These are phyloP conservation scores for Cladophialophora yegresii DNA, from an alignment of 2,329 filamentous ascomycete species.

Conservation along the genomic window DNA sequence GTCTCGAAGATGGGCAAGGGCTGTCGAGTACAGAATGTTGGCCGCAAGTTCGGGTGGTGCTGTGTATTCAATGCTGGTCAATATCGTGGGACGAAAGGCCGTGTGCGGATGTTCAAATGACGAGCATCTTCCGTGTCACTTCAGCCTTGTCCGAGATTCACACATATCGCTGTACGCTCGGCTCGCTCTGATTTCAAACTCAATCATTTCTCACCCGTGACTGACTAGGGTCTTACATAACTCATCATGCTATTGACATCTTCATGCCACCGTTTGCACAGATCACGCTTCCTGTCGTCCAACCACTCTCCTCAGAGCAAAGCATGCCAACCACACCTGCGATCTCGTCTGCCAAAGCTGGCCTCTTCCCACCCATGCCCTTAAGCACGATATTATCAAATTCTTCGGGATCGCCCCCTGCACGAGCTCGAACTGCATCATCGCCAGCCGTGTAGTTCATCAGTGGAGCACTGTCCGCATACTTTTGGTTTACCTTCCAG, in stretches of 20 bases:
- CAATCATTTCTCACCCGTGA: neutral
- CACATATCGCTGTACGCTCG: neutral
- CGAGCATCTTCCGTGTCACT: neutral
- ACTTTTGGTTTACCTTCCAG: slow-evolving; percentile 60
- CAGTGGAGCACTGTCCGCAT: slow-evolving; percentile 65
- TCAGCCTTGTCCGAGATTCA: neutral
- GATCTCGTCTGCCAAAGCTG: slow-evolving; percentile 69
- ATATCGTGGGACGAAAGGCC: neutral
- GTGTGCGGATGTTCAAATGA: slow-evolving; percentile 17
- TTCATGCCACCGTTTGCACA: slow-evolving; percentile 79
- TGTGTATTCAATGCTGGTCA: slow-evolving; percentile 1
- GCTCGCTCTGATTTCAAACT: neutral
- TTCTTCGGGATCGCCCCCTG: slow-evolving; percentile 62
- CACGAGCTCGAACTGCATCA: slow-evolving; percentile 50
- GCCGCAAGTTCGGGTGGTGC: neutral
- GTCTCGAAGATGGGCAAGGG: neutral
- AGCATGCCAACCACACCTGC: slow-evolving; percentile 77
- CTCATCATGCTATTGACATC: slow-evolving; percentile 44
- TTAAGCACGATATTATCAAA: slow-evolving; percentile 62
- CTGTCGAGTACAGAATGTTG: slow-evolving; percentile 5
- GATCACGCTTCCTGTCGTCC: slow-evolving; percentile 78
- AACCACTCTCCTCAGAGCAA: slow-evolving; percentile 68
- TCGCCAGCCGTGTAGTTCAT: slow-evolving; percentile 58
- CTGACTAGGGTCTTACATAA: neutral
- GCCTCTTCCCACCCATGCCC: slow-evolving; percentile 58